These are phyloP conservation scores for Thalia dealbata DNA, from an alignment of 176 grass and related monocot genomes.

Conservation along the genomic window DNA sequence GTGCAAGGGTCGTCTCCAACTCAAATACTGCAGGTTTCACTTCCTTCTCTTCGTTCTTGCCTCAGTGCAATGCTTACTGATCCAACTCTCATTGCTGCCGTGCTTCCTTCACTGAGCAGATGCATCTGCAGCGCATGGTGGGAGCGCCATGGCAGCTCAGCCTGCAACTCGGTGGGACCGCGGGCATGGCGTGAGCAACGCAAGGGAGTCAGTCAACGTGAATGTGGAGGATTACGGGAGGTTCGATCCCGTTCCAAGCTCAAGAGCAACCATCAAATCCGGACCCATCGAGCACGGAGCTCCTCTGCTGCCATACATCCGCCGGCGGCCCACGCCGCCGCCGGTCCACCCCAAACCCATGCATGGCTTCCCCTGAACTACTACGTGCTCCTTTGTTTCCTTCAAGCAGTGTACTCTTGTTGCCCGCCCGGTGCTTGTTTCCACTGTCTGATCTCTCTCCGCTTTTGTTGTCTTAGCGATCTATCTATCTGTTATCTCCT, in stretches of 20 bases:
- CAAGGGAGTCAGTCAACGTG: conserved; percentile 16
- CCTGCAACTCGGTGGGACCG: too few species aligned
- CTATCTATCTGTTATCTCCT: too few species aligned
- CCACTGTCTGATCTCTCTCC: too few species aligned
- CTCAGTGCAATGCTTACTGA: conserved; percentile 13
- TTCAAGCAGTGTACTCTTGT: too few species aligned
- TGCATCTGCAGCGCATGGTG: background rate
- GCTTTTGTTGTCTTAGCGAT: too few species aligned
- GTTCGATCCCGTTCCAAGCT: conserved; percentile 53
- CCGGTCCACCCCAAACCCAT: conserved; percentile 16
- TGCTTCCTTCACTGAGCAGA: background rate
- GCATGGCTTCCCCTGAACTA: conserved; percentile 13
- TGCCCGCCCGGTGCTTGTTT: too few species aligned
- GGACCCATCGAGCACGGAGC: conserved; percentile 62
- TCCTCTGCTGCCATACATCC: conserved; percentile 61
- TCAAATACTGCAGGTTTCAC: conserved; percentile 11
- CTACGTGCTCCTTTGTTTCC: background rate
- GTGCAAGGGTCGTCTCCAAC: background rate
- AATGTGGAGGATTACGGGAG: conserved; percentile 40
- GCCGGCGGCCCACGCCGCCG: conserved; percentile 29
- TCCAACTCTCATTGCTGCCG: background rate
- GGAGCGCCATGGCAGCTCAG: background rate
- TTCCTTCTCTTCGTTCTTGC: background rate
- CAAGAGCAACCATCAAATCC: conserved; percentile 36
- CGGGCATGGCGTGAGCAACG: conserved; percentile 16